Base-by-base conservation (phyloP, 257 asterid genomes). In the Coffea eugenioides region DNA sequence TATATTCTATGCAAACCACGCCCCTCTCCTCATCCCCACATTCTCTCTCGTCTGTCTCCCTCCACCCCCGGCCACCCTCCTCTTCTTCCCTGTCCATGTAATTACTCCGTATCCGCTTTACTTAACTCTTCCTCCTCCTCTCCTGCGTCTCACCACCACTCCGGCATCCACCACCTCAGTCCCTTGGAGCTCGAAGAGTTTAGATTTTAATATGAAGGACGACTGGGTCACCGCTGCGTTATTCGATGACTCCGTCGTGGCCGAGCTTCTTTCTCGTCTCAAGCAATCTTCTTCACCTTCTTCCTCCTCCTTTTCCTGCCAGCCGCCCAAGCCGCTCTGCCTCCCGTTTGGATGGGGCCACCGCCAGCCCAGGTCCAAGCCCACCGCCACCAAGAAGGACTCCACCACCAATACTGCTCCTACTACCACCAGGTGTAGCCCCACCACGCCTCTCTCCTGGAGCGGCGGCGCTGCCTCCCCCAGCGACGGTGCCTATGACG, bases 381-480 rank as follows among this genome's bases (percentile, higher is more conserved):
- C 73, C 20, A 49, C 13, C 54, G 8, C n/a, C 80, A 36, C 20
- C 25, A 80, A 81, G 69, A 85, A 85, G 23, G 82, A 83, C 59
- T 82, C 79, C 71, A 14, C 72, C 56, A 51, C 82, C 59, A 76
- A 18, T 56, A 56, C 64, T 56, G 21, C 9, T 56, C 0, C 59
- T 1, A 27, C 71, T 41, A 57, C 85, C 76, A 72, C 81, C 23
- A 79, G 88, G 78, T 80, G 80, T 73, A 87, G 88, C 81, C 90
- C 90, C 49, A 87, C 86, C 43, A 87, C 90, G 11, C 90, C 90
- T 25, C 83, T 83, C 8, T 85, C 89, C 4, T 87, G 84, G 86
- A 83, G 89, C 71, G 88, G 85, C 41, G 90, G 85, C 79, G 81
- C 84, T 27, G 78, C 84, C 16, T 84, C 87, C 25, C 87, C 87